These are phyloP conservation scores for Lenwebbia sp. DNA, from an alignment of 345 rosid genomes.

Conservation along the genomic window DNA sequence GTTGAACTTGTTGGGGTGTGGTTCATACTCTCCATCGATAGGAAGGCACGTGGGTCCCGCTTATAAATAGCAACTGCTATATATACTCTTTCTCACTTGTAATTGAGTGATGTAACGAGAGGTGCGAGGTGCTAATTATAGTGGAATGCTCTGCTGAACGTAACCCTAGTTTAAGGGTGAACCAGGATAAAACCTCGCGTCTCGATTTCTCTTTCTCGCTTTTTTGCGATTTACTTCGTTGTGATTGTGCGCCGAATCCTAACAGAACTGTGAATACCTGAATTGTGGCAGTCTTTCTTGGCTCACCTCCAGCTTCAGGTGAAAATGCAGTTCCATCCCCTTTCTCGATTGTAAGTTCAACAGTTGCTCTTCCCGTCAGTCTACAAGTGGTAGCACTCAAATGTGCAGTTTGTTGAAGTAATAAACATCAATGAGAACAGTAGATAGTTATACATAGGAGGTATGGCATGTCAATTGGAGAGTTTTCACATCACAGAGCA, in stretches of 20 bases:
- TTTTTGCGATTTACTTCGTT: no score
- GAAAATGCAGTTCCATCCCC: constrained; percentile 77
- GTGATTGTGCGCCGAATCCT: no score
- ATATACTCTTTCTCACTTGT: no score
- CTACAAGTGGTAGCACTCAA: constrained; percentile 17
- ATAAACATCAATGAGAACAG: neutral
- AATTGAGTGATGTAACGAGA: no score
- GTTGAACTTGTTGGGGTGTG: neutral
- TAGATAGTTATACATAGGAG: neutral
- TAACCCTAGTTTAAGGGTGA: no score
- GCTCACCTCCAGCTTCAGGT: constrained; percentile 70
- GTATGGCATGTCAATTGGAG: neutral
- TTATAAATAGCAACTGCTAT: no score
- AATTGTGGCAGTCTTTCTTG: constrained; percentile 55
- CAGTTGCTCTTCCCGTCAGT: constrained; percentile 76
- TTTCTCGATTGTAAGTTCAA: constrained; percentile 73
- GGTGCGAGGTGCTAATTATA: no score
- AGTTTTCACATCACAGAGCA: neutral
- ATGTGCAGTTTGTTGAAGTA: neutral
- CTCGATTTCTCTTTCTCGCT: no score
- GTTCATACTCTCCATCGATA: no score
- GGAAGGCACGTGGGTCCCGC: no score
- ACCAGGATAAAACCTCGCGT: no score
- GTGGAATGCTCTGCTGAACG: no score
- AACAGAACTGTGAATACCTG: constrained; percentile 31